A percentile compares a stretch with the other conserved stretches of the same genome.
Conservation (phyloP, 78 protist genomes). For the Dictyostelium firmibasis region DNA sequence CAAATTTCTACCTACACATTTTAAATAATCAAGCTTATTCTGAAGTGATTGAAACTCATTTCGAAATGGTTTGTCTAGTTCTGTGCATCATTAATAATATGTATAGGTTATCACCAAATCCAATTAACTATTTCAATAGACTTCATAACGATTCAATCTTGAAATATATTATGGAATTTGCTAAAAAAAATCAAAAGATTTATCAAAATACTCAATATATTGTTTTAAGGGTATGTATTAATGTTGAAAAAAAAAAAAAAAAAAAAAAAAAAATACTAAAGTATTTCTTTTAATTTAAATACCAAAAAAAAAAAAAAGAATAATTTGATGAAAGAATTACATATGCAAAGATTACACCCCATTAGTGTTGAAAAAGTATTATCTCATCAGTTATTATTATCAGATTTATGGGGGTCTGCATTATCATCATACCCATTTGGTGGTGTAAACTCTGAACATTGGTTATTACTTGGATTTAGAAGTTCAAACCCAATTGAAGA, state of each 20-base stretch:
- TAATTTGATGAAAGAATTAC: conserved; percentile 51
- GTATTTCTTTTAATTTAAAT: no score
- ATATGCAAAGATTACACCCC: conserved; percentile 12
- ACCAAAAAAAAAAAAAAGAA: conserved; percentile 16
- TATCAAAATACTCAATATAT: conserved; percentile 33
- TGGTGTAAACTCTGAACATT: conserved; percentile 14
- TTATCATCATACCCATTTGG: conserved; percentile 34
- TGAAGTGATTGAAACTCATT: background rate
- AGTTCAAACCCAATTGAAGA: conserved; percentile 67
- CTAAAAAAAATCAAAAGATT: background rate
- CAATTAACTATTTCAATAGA: conserved; percentile 29
- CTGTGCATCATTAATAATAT: conserved; percentile 28
- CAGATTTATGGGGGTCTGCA: conserved; percentile 56
- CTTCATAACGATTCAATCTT: conserved; percentile 39
- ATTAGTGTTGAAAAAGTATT: conserved; percentile 23
- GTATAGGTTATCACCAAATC: conserved; percentile 56
- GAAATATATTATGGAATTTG: background rate
- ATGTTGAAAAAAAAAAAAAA: background rate
- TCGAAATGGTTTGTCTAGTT: background rate
- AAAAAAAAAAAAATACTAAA: background rate
- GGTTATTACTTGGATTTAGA: conserved; percentile 69
- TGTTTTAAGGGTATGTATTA: conserved; percentile 25
- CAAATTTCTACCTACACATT: conserved; percentile 25
- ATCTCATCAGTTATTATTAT: conserved; percentile 38
- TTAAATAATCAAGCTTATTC: background rate